Evolutionary conservation across 2,329 filamentous ascomycete species (phyloP).

Genomic region (Neoscytalidium dimidiatum): DNA sequence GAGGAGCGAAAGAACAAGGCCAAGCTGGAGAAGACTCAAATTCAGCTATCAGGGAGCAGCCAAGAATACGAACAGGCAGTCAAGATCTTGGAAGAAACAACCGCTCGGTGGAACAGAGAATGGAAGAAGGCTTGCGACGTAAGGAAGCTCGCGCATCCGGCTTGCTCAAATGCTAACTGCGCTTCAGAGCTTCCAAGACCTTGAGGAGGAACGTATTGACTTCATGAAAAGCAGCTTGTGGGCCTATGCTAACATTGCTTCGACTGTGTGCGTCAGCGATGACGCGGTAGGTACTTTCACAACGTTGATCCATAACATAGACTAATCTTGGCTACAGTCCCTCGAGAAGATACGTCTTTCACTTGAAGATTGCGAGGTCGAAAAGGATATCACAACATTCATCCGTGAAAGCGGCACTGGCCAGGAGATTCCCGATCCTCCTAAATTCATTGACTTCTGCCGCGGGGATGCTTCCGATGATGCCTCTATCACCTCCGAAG

Average conservation of each 20-base stretch:
- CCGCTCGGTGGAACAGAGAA: constrained; percentile 92
- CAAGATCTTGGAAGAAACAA: constrained; percentile 92
- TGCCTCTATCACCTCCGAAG: constrained; percentile 80
- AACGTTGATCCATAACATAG: not conserved
- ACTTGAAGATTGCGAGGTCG: constrained; percentile 92
- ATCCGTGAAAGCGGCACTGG: constrained; percentile 89
- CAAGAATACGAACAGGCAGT: constrained; percentile 91
- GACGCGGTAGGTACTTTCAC: constrained; percentile 60
- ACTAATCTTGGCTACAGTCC: constrained; percentile 50
- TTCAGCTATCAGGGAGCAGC: constrained; percentile 87
- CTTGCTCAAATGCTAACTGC: constrained; percentile 19
- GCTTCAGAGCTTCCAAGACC: constrained; percentile 88
- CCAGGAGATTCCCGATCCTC: constrained; percentile 94
- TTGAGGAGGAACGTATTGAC: constrained; percentile 95
- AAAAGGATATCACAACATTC: constrained; percentile 88
- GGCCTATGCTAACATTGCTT: constrained; percentile 97
- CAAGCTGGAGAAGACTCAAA: constrained; percentile 97
- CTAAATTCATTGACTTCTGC: constrained; percentile 98
- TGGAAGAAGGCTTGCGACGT: constrained; percentile 93
- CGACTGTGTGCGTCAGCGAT: constrained; percentile 96
- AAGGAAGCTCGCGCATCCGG: constrained; percentile 25
- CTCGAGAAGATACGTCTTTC: constrained; percentile 96
- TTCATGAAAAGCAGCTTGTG: constrained; percentile 97
- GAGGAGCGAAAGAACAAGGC: constrained; percentile 99
- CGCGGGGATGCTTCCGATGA: constrained; percentile 81